Base-by-base conservation (phyloP, 176 grass and related monocot genomes). In the Carex parvula region DNA sequence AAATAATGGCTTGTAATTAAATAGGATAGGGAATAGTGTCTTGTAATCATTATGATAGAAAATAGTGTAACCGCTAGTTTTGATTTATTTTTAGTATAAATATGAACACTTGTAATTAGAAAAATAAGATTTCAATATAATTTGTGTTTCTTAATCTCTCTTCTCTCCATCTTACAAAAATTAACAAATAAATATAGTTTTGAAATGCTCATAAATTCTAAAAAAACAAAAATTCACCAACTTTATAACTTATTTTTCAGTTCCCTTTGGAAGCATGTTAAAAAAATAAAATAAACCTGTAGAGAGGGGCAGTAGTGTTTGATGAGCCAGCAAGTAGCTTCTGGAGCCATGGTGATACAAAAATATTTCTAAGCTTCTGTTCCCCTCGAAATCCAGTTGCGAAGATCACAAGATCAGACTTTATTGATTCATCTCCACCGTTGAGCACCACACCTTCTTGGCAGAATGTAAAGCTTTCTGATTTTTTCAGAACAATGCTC, bases 371-470 rank as follows among this genome's bases (percentile, higher is more conserved):
- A 79, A 98, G 92, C 84, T 98, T 98, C 84, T 93, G 86, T 63
- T 95, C 93, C 22, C 93, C 96, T 79, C 63, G 93, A 87, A 93
- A 98, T 84, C 96, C 96, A 76, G 93, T 95, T 2, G 96, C 93
- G 18, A 95, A 87, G 83, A 99, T 99, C 21, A 94, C 85, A 48
- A 95, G 55, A 66, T 92, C 96, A 81, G 88, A 90, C 46, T 85
- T 30, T 64, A 95, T 46, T 13, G 44, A 70, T 86, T 91, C 86
- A 48, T 88, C 80, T 92, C 64, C 71, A 71, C 85, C 88, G n/a
- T 93, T 86, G 48, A 98, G 59, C 69, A 90, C 44, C 75, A 95
- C 80, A 57, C 91, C 93, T 39, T 89, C 81, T 57, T 79, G 75
- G 57, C 44, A 98, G 83, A 98, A 98, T 85, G 66, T 89, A 80